Evolutionary conservation across 176 grass and related monocot genomes (phyloP).

Genomic region (Puccinellia tenuiflora): DNA sequence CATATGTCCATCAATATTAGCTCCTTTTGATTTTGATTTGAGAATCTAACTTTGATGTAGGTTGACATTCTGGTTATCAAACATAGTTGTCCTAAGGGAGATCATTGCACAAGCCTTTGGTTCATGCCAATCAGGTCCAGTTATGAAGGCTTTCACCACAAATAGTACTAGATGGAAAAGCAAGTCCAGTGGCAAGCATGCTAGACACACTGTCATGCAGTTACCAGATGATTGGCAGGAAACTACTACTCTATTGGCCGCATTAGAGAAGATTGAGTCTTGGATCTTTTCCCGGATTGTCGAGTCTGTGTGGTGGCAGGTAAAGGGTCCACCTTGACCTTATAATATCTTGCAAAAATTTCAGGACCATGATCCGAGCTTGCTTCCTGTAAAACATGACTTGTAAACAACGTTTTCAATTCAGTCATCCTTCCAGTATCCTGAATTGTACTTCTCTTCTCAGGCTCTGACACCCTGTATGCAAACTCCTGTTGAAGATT

Average conservation of each 20-base stretch:
- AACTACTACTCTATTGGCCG: slow-evolving; percentile 40
- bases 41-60: slow-evolving; percentile 43
- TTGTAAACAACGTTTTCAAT: neutral
- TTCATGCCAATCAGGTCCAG: slow-evolving; percentile 25
- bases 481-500: slow-evolving; percentile 54
- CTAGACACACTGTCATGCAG: slow-evolving; percentile 34
- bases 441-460: slow-evolving; percentile 21
- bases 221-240: slow-evolving; percentile 69
- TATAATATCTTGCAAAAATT: neutral
- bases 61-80: slow-evolving; percentile 96
- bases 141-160: slow-evolving; percentile 29
- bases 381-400: slow-evolving; percentile 21
- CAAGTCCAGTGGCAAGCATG: slow-evolving; percentile 37
- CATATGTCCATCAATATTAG: neutral
- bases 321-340: slow-evolving; percentile 26
- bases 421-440: slow-evolving; percentile 1
- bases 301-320: slow-evolving; percentile 99
- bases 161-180: slow-evolving; percentile 44
- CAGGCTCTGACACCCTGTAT: slow-evolving; percentile 79
- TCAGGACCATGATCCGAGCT: neutral
- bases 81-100: slow-evolving; percentile 76
- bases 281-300: slow-evolving; percentile 93
- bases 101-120: slow-evolving; percentile 65
- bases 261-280: slow-evolving; percentile 83
- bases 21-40: slow-evolving; percentile 20